phyloP scores from a whole-genome alignment of 2,329 filamentous ascomycete genomes.

The Ascocoryne sarcoides region DNA sequence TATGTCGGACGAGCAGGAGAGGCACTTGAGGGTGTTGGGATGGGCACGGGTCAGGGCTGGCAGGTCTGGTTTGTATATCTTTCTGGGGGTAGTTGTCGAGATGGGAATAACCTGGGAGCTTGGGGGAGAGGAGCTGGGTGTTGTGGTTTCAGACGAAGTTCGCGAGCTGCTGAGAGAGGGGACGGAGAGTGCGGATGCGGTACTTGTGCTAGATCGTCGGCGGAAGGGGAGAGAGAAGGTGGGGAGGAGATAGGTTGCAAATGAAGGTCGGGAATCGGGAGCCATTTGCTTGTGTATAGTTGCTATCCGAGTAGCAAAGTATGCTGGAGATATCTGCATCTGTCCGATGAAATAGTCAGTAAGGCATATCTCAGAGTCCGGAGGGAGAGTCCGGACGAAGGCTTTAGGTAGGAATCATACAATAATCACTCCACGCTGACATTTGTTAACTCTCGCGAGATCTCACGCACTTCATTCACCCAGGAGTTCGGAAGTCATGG shows the following conservation, averaged over 20 bases:
- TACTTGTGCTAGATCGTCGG: slow-evolving; percentile 22
- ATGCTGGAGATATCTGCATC: slow-evolving; percentile 5
- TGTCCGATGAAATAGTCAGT: too few relatives aligned
- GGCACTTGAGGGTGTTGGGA: slow-evolving; percentile 51
- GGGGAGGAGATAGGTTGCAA: slow-evolving; percentile 44
- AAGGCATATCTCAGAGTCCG: too few relatives aligned
- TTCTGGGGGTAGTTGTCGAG: slow-evolving; percentile 11
- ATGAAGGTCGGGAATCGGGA: slow-evolving; percentile 24
- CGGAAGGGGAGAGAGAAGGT: slow-evolving; percentile 39
- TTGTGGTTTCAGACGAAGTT: too few relatives aligned
- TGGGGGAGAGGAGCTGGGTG: slow-evolving; percentile 21
- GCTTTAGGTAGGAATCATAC: too few relatives aligned
- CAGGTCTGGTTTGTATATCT: slow-evolving; percentile 25
- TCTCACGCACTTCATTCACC: too few relatives aligned
- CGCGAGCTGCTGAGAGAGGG: slow-evolving; percentile 32
- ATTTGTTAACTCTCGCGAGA: background rate
- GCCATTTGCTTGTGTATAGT: slow-evolving; percentile 12
- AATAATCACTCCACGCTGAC: background rate
- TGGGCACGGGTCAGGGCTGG: slow-evolving; percentile 33
- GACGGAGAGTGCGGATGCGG: slow-evolving; percentile 16
- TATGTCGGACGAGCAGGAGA: slow-evolving; percentile 50
- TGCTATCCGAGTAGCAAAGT: slow-evolving; percentile 3
- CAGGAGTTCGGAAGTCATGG: background rate
- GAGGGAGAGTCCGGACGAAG: too few relatives aligned
- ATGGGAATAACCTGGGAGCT: slow-evolving; percentile 9